A percentile compares a stretch with the other conserved stretches of the same genome.
These are phyloP conservation scores for Talaromyces pinophilus DNA, from an alignment of 2,329 filamentous ascomycete species.

Conservation along the genomic window DNA sequence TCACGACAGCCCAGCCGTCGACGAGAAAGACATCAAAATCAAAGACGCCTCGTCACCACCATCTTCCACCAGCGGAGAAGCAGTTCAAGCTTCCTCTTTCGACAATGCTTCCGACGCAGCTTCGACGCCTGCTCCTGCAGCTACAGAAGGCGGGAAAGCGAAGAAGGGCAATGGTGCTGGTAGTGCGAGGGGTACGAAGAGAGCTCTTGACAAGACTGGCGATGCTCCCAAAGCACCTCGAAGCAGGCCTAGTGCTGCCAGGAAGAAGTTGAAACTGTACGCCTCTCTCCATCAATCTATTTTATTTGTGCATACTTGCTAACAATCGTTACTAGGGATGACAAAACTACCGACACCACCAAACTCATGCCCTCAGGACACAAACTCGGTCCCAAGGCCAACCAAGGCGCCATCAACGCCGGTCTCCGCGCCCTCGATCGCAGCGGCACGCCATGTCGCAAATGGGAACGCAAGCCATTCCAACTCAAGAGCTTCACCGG, in stretches of 20 bases:
- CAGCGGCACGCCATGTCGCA: conserved; percentile 86
- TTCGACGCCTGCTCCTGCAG: conserved; percentile 44
- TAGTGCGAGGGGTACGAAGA: conserved; percentile 65
- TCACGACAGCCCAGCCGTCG: conserved; percentile 27
- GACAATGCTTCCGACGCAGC: conserved; percentile 45
- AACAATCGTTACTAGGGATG: conserved; percentile 46
- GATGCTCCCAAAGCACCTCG: conserved; percentile 67
- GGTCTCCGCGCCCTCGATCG: conserved; percentile 91
- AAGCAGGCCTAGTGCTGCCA: conserved; percentile 81
- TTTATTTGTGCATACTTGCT: background rate
- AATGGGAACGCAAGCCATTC: conserved; percentile 83
- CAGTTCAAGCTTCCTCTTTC: conserved; percentile 41
- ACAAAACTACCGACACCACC: conserved; percentile 50
- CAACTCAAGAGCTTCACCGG: conserved; percentile 91
- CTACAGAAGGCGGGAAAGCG: conserved; percentile 38
- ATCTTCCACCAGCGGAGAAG: conserved; percentile 39
- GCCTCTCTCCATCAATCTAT: conserved; percentile 42
- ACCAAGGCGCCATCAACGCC: conserved; percentile 96
- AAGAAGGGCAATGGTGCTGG: conserved; percentile 52
- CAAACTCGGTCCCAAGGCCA: conserved; percentile 94
- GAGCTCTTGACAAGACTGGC: conserved; percentile 53
- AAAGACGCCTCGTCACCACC: conserved; percentile 31
- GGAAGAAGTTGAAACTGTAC: conserved; percentile 94
- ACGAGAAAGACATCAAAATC: conserved; percentile 26
- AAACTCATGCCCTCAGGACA: conserved; percentile 54